Evolutionary conservation across 305 asterid species (phyloP), one percentile per base, ranked within the genome.

Genomic region (Nicotiana rustica): DNA sequence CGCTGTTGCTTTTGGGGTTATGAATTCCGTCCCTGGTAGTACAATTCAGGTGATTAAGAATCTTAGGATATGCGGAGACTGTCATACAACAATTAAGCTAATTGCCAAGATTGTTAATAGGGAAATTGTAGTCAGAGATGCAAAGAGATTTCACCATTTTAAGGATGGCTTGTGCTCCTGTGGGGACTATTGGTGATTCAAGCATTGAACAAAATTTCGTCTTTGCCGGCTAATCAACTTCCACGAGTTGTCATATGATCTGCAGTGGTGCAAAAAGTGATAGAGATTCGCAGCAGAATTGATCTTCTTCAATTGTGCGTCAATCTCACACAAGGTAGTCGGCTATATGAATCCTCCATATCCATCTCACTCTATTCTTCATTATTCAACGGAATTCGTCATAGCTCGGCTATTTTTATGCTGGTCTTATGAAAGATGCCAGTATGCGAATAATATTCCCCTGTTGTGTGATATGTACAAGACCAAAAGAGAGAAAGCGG

Each of bases 91-190:
- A 13, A 85, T 95, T 80, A 90, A 90, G 93, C 81, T 95, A 86
- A 89, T 90, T 8, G 85, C 97, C 67, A 89, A 89, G 92, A 85
- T 95, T 62, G 85, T 83, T 38, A 90, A 85, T 70, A 87, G 88
- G 64, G 94, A 95, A 82, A 92, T 95, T 80, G 94, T 93, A 85
- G 88, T 93, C 17, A 92, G 97, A 83, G 98, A 95, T 89, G 92
- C 96, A 1, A 95, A 93, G 86, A 82, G 97, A 84, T 95, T 95
- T 88, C 98, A 93, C 88, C 97, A 89, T 89, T 93, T 95, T 83
- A 89, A 86, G 76, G 82, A 92, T 31, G 98, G 98, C 71, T 25
- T 66, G 21, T 95, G 98, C 86, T 93, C 98, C 1, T 93, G 98
- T 82, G 92, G 94, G 80, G 98, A 93, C 85, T 94, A 92, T 85